phyloP scores from a whole-genome alignment of 257 asterid genomes.

The Forsythia viridissima region DNA sequence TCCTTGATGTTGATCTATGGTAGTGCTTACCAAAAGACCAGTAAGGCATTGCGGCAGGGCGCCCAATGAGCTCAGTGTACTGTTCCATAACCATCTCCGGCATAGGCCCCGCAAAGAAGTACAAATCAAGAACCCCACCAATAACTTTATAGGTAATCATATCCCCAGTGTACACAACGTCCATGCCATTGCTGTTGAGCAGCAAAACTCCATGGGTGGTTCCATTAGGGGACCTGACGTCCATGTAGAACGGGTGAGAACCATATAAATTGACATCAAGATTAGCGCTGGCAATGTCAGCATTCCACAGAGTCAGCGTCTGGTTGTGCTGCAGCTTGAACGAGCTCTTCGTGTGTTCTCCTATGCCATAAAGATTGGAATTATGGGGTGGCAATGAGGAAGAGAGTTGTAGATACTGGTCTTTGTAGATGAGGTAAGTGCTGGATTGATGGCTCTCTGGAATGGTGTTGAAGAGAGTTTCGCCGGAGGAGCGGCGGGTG shows the following conservation, averaged over 20 bases:
- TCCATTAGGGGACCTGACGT: conserved; percentile 69
- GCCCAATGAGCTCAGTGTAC: conserved; percentile 78
- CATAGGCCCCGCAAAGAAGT: conserved; percentile 76
- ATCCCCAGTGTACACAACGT: conserved; percentile 63
- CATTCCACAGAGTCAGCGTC: conserved; percentile 82
- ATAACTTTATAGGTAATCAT: conserved; percentile 76
- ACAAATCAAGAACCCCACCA: conserved; percentile 80
- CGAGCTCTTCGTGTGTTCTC: conserved; percentile 79
- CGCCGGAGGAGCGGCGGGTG: conserved; percentile 49
- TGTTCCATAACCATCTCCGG: conserved; percentile 79
- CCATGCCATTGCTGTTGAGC: conserved; percentile 89
- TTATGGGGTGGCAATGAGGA: conserved; percentile 53
- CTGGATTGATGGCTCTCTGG: conserved; percentile 28
- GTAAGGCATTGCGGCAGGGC: conserved; percentile 92
- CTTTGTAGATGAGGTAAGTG: conserved; percentile 59
- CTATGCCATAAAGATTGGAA: conserved; percentile 76
- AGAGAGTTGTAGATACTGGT: conserved; percentile 84
- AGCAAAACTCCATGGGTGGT: conserved; percentile 71
- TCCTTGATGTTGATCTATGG: background rate
- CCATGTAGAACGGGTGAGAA: conserved; percentile 89
- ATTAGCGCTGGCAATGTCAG: conserved; percentile 60
- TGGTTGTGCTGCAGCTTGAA: conserved; percentile 57
- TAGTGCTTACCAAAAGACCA: conserved; percentile 82
- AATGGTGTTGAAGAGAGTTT: conserved; percentile 42
- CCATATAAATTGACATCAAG: conserved; percentile 78